Evolutionary conservation across 169 alveolate genomes (phyloP).

Genomic region (Plasmodium knowlesi): DNA sequence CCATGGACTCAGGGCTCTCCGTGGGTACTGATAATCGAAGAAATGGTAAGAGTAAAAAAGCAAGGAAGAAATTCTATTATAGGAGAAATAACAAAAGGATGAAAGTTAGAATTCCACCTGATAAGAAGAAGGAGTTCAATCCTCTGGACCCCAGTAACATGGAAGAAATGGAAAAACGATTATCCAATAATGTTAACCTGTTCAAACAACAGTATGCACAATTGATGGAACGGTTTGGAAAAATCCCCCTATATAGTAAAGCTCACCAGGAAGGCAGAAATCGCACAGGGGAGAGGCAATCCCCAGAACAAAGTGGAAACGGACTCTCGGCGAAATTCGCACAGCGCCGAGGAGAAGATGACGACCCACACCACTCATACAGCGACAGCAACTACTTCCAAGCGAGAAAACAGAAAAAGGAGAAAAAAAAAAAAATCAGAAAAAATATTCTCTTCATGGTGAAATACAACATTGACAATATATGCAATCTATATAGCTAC

Average conservation of each 20-base stretch:
- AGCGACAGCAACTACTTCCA: slow-evolving; percentile 38
- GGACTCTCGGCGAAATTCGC: background rate
- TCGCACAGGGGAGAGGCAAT: background rate
- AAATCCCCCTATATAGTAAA: background rate
- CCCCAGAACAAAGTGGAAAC: background rate
- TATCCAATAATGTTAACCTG: background rate
- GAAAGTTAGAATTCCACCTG: background rate
- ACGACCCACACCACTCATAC: background rate
- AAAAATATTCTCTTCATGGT: slow-evolving; percentile 62
- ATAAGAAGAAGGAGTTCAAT: background rate
- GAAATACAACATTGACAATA: slow-evolving; percentile 53
- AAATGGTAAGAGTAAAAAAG: background rate
- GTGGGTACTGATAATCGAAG: background rate
- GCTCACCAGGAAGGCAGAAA: background rate
- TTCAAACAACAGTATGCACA: slow-evolving; percentile 18
- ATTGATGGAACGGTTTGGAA: background rate
- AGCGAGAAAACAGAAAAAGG: background rate
- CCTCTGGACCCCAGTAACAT: background rate
- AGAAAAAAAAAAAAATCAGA: slow-evolving; percentile 29
- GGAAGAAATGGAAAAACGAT: background rate
- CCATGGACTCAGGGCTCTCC: background rate
- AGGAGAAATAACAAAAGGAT: background rate
- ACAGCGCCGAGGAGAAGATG: no score
- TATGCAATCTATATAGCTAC: slow-evolving; percentile 6
- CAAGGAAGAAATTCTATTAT: background rate